Percentiles rank a stretch among this genome's conserved stretches.
Evolutionary conservation across 78 protist species (phyloP).

Genomic region (Guillardia theta): DNA sequence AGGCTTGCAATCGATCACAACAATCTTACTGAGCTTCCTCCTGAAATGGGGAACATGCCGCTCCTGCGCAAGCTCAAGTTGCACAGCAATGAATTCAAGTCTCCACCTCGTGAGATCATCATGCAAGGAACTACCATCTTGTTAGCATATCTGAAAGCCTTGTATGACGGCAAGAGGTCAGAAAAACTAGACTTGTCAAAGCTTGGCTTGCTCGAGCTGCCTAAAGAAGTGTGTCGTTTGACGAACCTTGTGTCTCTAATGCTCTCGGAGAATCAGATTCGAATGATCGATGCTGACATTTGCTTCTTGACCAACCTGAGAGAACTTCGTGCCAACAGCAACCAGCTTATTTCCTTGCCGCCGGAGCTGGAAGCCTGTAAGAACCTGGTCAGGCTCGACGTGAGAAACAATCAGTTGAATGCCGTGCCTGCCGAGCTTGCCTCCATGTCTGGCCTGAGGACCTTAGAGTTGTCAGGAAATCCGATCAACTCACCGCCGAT

Average conservation of each 20-base stretch:
- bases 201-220: neutral
- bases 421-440: slow-evolving; percentile 2
- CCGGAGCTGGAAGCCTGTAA: neutral
- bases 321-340: neutral
- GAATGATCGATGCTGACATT: neutral
- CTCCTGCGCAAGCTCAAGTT: neutral
- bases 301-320: neutral
- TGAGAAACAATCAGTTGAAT: neutral
- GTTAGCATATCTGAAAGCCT: neutral
- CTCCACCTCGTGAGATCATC: slow-evolving; percentile 17
- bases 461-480: neutral
- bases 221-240: neutral
- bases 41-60: neutral
- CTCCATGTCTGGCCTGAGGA: neutral
- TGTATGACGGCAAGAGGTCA: neutral
- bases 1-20: neutral
- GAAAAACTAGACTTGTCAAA: neutral
- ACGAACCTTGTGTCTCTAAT: slow-evolving; percentile 11
- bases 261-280: neutral
- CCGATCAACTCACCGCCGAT: neutral
- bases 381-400: neutral
- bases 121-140: neutral
- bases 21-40: slow-evolving; percentile 3
- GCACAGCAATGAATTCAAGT: neutral
- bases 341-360: neutral